Conservation (phyloP, 306 rosid genomes). For the Cucurbita moschata region DNA sequence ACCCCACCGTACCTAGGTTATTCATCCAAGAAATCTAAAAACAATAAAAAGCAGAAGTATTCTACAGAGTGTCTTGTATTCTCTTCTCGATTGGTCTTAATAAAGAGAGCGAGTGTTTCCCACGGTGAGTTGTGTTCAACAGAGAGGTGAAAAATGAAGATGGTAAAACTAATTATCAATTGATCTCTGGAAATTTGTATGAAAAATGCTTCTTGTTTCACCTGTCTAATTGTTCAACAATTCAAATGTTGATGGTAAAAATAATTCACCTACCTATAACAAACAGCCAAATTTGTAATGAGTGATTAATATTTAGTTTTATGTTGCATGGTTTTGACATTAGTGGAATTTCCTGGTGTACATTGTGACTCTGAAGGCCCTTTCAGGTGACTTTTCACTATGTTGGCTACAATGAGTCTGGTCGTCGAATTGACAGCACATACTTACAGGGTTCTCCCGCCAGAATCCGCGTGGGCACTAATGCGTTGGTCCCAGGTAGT, state of each 20-base stretch:
- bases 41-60: too few species aligned
- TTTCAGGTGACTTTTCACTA: constrained; percentile 84
- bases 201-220: not conserved
- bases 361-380: constrained; percentile 2
- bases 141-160: not conserved
- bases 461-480: constrained; percentile 85
- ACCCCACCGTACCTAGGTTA: too few species aligned
- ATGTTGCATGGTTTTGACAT: not conserved
- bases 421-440: constrained; percentile 93
- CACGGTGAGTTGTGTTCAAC: too few species aligned
- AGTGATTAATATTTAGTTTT: not conserved
- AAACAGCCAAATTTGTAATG: not conserved
- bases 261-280: not conserved
- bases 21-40: too few species aligned
- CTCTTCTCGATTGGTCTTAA: too few species aligned
- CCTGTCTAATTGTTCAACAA: not conserved
- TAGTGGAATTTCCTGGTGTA: not conserved
- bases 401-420: constrained; percentile 85
- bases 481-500: constrained; percentile 85
- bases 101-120: too few species aligned
- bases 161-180: not conserved
- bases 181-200: not conserved
- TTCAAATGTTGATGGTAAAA: not conserved
- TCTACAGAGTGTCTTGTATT: too few species aligned
- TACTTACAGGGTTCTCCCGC: constrained; percentile 88